Base-by-base conservation (phyloP, 2,329 filamentous ascomycete genomes). In the Sporothrix inflata region DNA sequence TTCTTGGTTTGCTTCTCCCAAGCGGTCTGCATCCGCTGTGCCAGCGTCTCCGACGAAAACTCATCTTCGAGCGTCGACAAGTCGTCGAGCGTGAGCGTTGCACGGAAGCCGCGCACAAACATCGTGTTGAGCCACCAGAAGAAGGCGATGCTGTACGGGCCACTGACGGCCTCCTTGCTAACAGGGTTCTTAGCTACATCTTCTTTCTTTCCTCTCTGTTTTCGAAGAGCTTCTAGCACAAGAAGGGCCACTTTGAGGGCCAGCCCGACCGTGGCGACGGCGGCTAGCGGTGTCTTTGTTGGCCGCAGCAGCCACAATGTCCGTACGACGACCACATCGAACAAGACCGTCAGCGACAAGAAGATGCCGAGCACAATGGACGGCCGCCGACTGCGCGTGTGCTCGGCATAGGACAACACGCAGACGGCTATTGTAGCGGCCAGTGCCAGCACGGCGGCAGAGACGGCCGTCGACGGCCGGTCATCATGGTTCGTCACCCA, bases 111-210 rank as follows among this genome's bases (percentile, higher is more conserved):
- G 4, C 80, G 78, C 38, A 81, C 80, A 57, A 89, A 84, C 12
- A 89, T 75, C 2, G 82, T 80, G 72, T 85, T 87, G 71, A 88
- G 77, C 86, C 86, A 89, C 79, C 81, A 84, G 75, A 88, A 88
- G 16, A 86, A 78, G 0, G 78, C 78, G 57, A 81, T 79, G 74
- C 81, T 86, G 74, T 84, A 85, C 16, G 86, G 79, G 2, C 85
- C 68, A 9, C 63, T 73, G 49, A 11, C 34, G 30, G 2, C 83
- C 87, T 5, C 83, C 83, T 74, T 89, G 87, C 0, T 81, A 14
- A n/a, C 9, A 2, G 21, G 51, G 1, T 11, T 27, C n/a, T 38
- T 60, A 12, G 38, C 7, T 16, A 16, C 27, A 3, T 3, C n/a
- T n/a, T n/a, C n/a, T n/a, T 45, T 16, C 2, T 83, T 1, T 85